Conservation (phyloP, 257 asterid genomes). For the Cruciata laevipes region DNA sequence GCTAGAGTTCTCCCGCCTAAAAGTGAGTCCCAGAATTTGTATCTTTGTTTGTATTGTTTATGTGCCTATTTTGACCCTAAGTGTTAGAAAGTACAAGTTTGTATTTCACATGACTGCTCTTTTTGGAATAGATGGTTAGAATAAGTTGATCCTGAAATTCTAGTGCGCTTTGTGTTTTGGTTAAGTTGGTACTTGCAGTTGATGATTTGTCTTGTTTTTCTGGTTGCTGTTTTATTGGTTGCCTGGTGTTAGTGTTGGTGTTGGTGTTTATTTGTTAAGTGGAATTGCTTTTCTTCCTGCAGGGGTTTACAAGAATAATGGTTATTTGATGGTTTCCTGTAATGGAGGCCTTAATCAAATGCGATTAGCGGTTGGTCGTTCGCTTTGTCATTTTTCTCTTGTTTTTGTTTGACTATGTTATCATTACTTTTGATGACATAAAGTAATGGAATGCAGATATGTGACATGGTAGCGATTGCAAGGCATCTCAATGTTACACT, state of each 20-base stretch:
- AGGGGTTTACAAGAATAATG: slow-evolving; percentile 97
- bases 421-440: not conserved
- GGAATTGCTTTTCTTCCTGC: slow-evolving; percentile 9
- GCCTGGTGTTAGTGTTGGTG: not conserved
- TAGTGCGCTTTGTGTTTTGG: not conserved
- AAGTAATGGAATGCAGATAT: slow-evolving; percentile 44
- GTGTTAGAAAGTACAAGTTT: not conserved
- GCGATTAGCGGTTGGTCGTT: slow-evolving; percentile 83
- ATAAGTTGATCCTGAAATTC: not conserved
- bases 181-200: not conserved
- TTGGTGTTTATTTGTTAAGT: not conserved
- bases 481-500: slow-evolving; percentile 86
- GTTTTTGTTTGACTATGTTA: not conserved
- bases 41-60: not conserved
- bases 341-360: slow-evolving; percentile 98
- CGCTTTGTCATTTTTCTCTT: slow-evolving; percentile 4
- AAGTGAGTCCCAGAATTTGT: slow-evolving; percentile 46
- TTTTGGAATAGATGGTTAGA: not conserved
- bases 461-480: slow-evolving; percentile 98
- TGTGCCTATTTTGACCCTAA: not conserved
- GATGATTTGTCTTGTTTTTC: too few relatives aligned
- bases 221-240: not conserved
- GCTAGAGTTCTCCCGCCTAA: slow-evolving; percentile 75
- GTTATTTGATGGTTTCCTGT: slow-evolving; percentile 93
- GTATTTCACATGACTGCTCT: not conserved